phyloP scores from a whole-genome alignment of 1,284 basidiomycete species.

The Agaricales sp. region DNA sequence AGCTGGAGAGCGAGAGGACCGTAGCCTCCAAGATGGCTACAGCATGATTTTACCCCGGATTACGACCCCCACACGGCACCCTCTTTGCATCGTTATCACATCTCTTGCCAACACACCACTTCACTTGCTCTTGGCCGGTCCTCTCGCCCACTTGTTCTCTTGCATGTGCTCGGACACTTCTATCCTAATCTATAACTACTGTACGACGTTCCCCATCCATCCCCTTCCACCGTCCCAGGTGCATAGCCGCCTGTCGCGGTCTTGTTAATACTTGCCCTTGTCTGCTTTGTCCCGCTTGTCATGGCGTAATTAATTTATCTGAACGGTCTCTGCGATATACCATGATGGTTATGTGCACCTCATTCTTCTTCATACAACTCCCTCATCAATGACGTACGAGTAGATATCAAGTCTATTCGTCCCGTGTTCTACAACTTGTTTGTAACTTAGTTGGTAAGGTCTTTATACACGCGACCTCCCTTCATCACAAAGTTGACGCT shows the following conservation, averaged over 20 bases:
- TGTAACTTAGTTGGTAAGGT: constrained; percentile 20
- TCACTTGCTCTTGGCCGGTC: too few relatives aligned
- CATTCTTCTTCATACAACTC: too few relatives aligned
- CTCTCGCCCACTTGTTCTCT: neutral
- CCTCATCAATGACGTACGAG: too few relatives aligned
- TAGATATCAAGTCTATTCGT: too few relatives aligned
- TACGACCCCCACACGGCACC: constrained; percentile 6
- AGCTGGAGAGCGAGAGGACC: constrained; percentile 80
- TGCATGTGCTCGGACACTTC: constrained; percentile 1
- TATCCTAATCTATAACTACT: neutral
- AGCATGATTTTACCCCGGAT: constrained; percentile 31
- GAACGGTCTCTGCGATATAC: too few relatives aligned
- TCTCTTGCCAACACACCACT: neutral
- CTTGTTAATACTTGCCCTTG: neutral
- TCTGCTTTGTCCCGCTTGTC: neutral
- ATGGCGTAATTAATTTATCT: too few relatives aligned
- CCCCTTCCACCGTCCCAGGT: constrained; percentile 7
- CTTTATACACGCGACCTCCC: constrained; percentile 39
- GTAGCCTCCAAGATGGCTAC: constrained; percentile 76
- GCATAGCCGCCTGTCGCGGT: neutral
- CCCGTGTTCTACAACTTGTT: too few relatives aligned
- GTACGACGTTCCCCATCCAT: too few relatives aligned
- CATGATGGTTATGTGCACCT: too few relatives aligned
- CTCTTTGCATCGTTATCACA: neutral
- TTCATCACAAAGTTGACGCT: constrained; percentile 51